A percentile compares a stretch with the other conserved stretches of the same genome.
Conservation (phyloP, 202 grass and related monocot species). For the Schoenoplectus triqueter region DNA sequence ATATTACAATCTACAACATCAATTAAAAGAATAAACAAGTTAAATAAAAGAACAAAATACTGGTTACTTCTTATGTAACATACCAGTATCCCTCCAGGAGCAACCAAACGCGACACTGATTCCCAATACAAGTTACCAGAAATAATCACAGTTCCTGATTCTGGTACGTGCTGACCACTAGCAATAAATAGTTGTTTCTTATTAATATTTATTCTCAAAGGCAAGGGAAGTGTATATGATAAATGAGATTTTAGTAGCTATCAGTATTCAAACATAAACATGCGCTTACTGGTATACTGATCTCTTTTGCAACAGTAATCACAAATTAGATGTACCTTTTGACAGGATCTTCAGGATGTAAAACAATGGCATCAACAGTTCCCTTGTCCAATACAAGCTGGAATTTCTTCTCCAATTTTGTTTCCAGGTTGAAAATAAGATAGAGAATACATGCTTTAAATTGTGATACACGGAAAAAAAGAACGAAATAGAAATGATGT, state of each 20-base stretch:
- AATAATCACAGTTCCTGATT: neutral
- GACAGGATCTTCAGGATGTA: conserved; percentile 79
- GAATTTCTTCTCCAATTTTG: conserved; percentile 88
- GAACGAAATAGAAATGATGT: no score
- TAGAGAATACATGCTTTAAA: no score
- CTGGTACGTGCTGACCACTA: conserved; percentile 28
- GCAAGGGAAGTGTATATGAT: neutral
- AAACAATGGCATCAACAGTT: conserved; percentile 85
- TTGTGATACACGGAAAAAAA: no score
- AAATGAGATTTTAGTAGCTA: conserved; percentile 15
- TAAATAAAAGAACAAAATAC: neutral
- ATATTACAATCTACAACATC: conserved; percentile 68
- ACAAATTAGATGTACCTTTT: conserved; percentile 63
- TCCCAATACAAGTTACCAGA: conserved; percentile 60
- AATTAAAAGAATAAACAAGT: conserved; percentile 1
- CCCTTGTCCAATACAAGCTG: conserved; percentile 96
- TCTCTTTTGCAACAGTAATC: neutral
- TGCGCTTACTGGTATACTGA: neutral
- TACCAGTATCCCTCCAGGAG: conserved; percentile 82
- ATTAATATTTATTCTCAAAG: neutral
- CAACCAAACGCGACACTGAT: conserved; percentile 71
- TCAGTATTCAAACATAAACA: conserved; percentile 27
- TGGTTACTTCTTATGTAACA: conserved; percentile 16
- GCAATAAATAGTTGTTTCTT: conserved; percentile 20
- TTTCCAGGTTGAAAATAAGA: no score